phyloP scores from a whole-genome alignment of 1,284 basidiomycete species.

The Thelephora terrestris region DNA sequence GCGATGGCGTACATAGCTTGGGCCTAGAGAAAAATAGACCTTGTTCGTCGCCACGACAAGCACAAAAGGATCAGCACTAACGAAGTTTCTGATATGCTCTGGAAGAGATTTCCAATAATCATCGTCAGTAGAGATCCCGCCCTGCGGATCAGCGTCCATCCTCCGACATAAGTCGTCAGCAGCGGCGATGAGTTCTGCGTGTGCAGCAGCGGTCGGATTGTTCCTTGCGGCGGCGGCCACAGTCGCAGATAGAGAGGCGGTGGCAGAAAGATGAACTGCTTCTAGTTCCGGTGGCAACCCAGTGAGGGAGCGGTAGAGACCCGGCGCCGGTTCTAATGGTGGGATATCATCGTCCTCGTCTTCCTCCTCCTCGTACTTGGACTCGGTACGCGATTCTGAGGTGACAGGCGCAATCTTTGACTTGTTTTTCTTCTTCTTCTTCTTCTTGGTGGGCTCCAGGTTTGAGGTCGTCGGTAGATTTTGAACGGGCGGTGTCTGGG shows the following conservation, averaged over 20 bases:
- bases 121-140: conserved; percentile 28
- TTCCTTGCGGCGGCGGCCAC: conserved; percentile 23
- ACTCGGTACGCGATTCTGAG: neutral
- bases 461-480: neutral
- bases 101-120: conserved; percentile 45
- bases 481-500: neutral
- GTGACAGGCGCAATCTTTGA: conserved; percentile 27
- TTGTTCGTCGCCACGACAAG: conserved; percentile 23
- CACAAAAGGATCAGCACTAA: conserved; percentile 23
- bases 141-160: conserved; percentile 36
- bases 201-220: conserved; percentile 27
- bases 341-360: conserved; percentile 22
- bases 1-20: conserved; percentile 59
- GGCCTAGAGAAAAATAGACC: conserved; percentile 23
- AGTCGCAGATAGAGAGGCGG: conserved; percentile 31
- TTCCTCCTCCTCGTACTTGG: conserved; percentile 12
- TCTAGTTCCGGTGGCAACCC: conserved; percentile 36
- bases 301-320: conserved; percentile 16
- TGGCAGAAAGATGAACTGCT: conserved; percentile 38
- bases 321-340: conserved; percentile 17
- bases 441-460: conserved; percentile 18
- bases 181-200: conserved; percentile 42
- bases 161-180: conserved; percentile 46
- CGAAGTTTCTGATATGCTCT: conserved; percentile 42
- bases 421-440: conserved; percentile 40